Conservation (phyloP, 441 rosid genomes). For the Theobroma grandiflorum region DNA sequence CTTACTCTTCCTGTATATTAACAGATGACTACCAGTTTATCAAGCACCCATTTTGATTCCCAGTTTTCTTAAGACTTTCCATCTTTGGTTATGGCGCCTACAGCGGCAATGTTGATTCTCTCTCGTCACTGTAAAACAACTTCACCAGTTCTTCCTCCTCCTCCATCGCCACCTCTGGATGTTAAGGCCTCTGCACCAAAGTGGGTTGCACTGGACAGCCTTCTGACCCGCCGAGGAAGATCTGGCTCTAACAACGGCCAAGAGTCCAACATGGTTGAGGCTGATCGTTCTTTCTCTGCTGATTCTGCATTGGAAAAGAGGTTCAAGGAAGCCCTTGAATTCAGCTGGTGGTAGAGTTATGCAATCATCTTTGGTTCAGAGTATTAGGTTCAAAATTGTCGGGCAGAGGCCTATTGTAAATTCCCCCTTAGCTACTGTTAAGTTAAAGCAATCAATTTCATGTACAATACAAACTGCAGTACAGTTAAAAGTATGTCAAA, state of each 20-base stretch:
- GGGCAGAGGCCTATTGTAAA: conserved; percentile 8
- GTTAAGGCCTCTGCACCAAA: conserved; percentile 24
- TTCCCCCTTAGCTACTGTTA: not conserved
- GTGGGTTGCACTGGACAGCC: conserved; percentile 22
- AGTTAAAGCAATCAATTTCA: too few relatives aligned
- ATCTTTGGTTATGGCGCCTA: conserved; percentile 48
- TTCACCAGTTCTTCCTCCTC: conserved; percentile 16
- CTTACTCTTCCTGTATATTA: not conserved
- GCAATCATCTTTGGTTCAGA: not conserved
- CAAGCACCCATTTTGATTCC: not conserved
- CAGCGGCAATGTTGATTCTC: conserved; percentile 61
- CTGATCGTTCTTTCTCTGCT: conserved; percentile 24
- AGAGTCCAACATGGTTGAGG: conserved; percentile 21
- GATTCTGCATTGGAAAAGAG: conserved; percentile 45
- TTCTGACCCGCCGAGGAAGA: conserved; percentile 21
- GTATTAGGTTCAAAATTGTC: not conserved
- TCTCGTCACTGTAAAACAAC: conserved; percentile 23
- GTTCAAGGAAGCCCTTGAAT: conserved; percentile 48
- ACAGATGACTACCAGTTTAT: not conserved
- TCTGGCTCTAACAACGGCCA: not conserved
- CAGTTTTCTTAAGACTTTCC: not conserved
- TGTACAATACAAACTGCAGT: too few relatives aligned
- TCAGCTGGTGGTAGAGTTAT: conserved; percentile 40
- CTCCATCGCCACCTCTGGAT: not conserved
- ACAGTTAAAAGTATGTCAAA: too few relatives aligned